Percentiles rank a stretch among this genome's conserved stretches.
Evolutionary conservation across 2,329 filamentous ascomycete species (phyloP).

Genomic region (Exophiala alcalophila): DNA sequence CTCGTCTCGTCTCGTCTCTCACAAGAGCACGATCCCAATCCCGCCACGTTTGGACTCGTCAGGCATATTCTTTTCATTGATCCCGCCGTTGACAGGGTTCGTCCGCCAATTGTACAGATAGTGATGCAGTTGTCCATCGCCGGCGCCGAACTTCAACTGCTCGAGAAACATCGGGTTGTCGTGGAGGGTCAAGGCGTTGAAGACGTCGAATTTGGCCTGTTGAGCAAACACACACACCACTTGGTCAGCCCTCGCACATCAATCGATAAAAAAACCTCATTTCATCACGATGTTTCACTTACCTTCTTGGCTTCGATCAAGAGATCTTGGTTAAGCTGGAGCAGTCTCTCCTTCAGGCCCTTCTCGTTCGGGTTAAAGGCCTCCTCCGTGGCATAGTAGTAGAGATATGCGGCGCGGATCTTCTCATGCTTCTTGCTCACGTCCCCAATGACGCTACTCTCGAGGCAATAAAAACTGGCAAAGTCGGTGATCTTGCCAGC

Average conservation of each 20-base stretch:
- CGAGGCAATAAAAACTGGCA: conserved; percentile 93
- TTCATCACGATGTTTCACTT: no score
- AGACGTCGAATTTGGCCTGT: conserved; percentile 80
- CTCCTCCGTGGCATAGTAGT: conserved; percentile 88
- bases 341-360: conserved; percentile 74
- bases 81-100: conserved; percentile 77
- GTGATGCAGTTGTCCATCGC: conserved; percentile 92
- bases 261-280: background rate
- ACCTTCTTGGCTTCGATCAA: conserved; percentile 81
- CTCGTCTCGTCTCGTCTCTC: no score
- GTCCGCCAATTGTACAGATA: conserved; percentile 97
- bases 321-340: conserved; percentile 76
- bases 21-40: conserved; percentile 83
- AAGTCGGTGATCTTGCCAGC: conserved; percentile 89
- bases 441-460: conserved; percentile 75
- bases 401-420: conserved; percentile 89
- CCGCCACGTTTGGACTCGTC: conserved; percentile 78
- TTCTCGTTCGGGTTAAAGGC: conserved; percentile 59
- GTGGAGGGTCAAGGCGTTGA: conserved; percentile 90
- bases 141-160: conserved; percentile 89
- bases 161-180: conserved; percentile 93
- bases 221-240: conserved; percentile 29
- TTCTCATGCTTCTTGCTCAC: conserved; percentile 60
- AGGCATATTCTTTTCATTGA: conserved; percentile 73
- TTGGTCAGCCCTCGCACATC: background rate